Evolutionary conservation across 805 yeast genomes (phyloP), one percentile per base, ranked within the genome.

Genomic region (Candida silvicultrix): DNA sequence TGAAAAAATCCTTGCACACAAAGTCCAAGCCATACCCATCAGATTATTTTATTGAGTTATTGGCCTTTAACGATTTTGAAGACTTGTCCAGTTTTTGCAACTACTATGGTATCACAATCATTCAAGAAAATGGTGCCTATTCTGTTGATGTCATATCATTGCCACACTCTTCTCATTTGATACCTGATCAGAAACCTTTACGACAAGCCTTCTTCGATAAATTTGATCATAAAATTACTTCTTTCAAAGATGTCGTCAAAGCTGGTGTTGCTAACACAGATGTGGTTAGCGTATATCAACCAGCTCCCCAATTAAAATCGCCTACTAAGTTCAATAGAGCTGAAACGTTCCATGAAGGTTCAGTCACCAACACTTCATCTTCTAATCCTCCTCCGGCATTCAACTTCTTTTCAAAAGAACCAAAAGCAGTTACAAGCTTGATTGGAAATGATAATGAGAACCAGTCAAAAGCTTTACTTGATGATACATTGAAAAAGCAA

Each of bases 11-110:
- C 0, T 74, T 79, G 47, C 95, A 90, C 57, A 73, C 81, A 2
- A 83, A 80, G 47, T 82, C 88, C 2, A 84, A 79, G 54, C 83
- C 89, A 1, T 77, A 83, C 49, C 70, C 81, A 4, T 71, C 78
- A 0, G 55, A 58, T 2, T 60, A 74, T 10, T 62, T 90, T 15
- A 61, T 65, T 18, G 60, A 65, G 1, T 60, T 79, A 51, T 69
- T 94, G 19, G 85, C 89, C 0, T 92, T 86, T 60, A 89, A 87
- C 55, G 63, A 74, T n/a, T 55, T 64, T 0, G 74, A 72, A 0
- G 80, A 81, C 43, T 57, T 86, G 14, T 45, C 66, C 3, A 69
- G 65, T 29, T 86, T 88, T 55, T 81, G 87, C 41, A 62, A 71
- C 1, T 75, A 85, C 55, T 89, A 84, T 59, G 82, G 79, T 2